Percentiles rank a stretch among this genome's conserved stretches.
Conservation (phyloP, 257 asterid genomes). For the Nicotiana tomentosiformis region DNA sequence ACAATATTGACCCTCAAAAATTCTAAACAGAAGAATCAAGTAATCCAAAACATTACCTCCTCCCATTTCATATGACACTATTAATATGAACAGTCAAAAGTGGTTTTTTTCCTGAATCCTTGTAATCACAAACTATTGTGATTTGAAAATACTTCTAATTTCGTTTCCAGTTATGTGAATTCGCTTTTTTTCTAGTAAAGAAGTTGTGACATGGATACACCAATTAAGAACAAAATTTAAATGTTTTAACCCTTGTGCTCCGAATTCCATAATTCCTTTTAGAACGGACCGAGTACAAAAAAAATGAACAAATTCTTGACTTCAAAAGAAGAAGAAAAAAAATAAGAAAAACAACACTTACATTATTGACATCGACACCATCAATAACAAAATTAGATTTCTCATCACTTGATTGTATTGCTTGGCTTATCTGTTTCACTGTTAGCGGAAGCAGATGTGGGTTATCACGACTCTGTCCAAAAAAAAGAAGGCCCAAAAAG, state of each 20-base stretch:
- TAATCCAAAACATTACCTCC: neutral
- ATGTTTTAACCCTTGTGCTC: neutral
- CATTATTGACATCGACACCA: slow-evolving; percentile 77
- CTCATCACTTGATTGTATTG: slow-evolving; percentile 56
- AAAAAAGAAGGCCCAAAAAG: neutral
- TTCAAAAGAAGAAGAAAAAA: neutral
- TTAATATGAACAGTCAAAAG: neutral
- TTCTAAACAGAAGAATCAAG: neutral
- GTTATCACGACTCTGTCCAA: slow-evolving; percentile 66
- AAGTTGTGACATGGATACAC: neutral
- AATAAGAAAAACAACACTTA: slow-evolving; percentile 11
- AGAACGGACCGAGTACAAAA: neutral
- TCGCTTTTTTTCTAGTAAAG: neutral
- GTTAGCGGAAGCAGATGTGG: slow-evolving; percentile 74
- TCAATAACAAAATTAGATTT: slow-evolving; percentile 59
- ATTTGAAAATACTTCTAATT: neutral
- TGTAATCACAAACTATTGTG: neutral
- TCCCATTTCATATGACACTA: neutral
- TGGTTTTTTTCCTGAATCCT: neutral
- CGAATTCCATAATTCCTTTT: neutral
- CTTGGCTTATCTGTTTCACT: slow-evolving; percentile 75
- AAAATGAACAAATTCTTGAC: neutral
- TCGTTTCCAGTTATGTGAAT: neutral
- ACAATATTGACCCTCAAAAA: neutral
- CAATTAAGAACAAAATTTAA: too few species aligned